A percentile compares a stretch with the other conserved stretches of the same genome.
Conservation (phyloP, 441 rosid genomes). For the Erodium texanum region DNA sequence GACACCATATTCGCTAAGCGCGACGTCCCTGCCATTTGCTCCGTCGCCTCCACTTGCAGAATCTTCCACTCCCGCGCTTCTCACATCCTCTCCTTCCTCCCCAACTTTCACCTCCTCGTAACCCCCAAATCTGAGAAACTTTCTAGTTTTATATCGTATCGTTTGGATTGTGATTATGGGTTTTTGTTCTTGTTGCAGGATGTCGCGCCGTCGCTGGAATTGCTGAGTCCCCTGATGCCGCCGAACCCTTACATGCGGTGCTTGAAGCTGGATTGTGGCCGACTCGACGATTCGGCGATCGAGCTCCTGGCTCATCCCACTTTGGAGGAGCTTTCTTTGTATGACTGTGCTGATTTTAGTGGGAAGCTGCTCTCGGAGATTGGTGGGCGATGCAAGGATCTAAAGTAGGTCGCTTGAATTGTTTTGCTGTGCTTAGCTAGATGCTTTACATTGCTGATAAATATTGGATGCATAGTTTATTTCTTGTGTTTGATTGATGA, state of each 20-base stretch:
- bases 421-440: background rate
- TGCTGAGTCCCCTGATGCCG: constrained; percentile 55
- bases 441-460: background rate
- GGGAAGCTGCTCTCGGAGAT: constrained; percentile 72
- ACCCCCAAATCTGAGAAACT: constrained; percentile 9
- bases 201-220: constrained; percentile 43
- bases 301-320: constrained; percentile 46
- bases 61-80: constrained; percentile 42
- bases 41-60: constrained; percentile 56
- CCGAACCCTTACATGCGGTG: constrained; percentile 55
- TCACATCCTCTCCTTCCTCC: constrained; percentile 62
- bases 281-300: constrained; percentile 56
- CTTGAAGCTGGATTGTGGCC: constrained; percentile 67
- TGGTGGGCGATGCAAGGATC: constrained; percentile 52
- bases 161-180: constrained; percentile 8
- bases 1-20: constrained; percentile 63
- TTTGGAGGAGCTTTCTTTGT: constrained; percentile 53
- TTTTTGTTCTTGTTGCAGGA: constrained; percentile 34
- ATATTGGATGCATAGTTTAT: constrained; percentile 3
- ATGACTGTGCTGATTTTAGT: constrained; percentile 59
- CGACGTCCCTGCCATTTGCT: constrained; percentile 65
- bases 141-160: background rate
- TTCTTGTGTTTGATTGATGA: background rate
- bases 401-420: constrained; percentile 34
- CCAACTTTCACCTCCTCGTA: constrained; percentile 61